phyloP scores from a whole-genome alignment of 768 basidiomycete genomes.

The Lentinus tigrinus region DNA sequence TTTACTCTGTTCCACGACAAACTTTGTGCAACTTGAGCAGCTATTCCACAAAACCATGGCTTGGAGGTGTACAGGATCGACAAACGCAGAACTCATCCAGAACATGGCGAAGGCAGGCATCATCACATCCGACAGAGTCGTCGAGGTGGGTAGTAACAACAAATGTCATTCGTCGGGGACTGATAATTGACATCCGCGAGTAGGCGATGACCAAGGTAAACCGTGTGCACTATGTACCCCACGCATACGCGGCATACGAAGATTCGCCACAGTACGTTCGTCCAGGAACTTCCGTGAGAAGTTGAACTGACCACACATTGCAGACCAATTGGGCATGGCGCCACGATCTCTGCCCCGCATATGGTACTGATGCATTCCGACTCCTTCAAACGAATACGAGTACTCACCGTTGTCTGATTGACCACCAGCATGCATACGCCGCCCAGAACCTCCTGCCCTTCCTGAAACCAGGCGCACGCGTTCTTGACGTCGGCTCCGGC shows the following conservation, averaged over 20 bases:
- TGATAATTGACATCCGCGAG: not conserved
- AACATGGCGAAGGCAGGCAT: conserved; percentile 61
- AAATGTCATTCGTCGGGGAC: not conserved
- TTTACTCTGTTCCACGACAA: not conserved
- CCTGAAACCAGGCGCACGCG: conserved; percentile 69
- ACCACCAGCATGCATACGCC: conserved; percentile 77
- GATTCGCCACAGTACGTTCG: conserved; percentile 48
- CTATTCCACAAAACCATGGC: conserved; percentile 52
- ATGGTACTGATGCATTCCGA: conserved; percentile 56
- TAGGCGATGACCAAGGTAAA: conserved; percentile 50
- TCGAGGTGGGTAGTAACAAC: conserved; percentile 42
- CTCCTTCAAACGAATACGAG: too few species aligned
- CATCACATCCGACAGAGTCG: conserved; percentile 53
- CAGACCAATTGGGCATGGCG: conserved; percentile 65
- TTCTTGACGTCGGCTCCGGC: conserved; percentile 89
- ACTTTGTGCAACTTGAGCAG: not conserved
- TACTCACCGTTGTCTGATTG: too few species aligned
- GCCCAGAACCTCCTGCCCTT: conserved; percentile 72
- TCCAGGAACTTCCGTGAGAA: not conserved
- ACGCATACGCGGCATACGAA: conserved; percentile 39
- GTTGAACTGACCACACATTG: too few species aligned
- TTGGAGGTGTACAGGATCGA: conserved; percentile 72
- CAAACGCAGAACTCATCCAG: conserved; percentile 69
- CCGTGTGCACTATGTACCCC: conserved; percentile 44
- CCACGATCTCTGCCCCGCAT: conserved; percentile 96